Evolutionary conservation across 2,329 filamentous ascomycete species (phyloP).

Genomic region (Parastagonospora nodorum): DNA sequence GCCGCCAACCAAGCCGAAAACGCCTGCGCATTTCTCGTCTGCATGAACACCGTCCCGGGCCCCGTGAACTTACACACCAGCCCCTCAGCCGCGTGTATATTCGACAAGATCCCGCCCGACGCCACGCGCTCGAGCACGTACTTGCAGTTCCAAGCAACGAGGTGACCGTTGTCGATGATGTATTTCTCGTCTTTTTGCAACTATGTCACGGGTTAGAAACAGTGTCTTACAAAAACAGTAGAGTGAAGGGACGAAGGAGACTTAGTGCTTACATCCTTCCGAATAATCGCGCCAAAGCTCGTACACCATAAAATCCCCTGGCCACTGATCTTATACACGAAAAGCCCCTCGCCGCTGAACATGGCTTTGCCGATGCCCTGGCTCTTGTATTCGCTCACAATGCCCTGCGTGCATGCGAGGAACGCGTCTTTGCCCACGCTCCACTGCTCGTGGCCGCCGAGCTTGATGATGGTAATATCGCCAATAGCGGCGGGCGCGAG

Average conservation of each 20-base stretch:
- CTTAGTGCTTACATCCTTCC: slow-evolving; percentile 75
- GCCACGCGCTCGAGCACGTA: slow-evolving; percentile 89
- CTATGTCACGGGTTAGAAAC: slow-evolving; percentile 30
- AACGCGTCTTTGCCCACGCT: slow-evolving; percentile 85
- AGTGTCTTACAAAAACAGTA: not conserved
- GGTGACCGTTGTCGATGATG: slow-evolving; percentile 88
- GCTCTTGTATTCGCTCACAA: slow-evolving; percentile 83
- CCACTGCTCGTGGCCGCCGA: slow-evolving; percentile 77
- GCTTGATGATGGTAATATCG: slow-evolving; percentile 80
- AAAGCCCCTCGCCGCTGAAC: slow-evolving; percentile 91
- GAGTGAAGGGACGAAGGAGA: not conserved
- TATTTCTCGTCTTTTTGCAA: slow-evolving; percentile 76
- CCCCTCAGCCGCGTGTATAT: slow-evolving; percentile 79
- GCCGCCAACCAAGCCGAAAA: slow-evolving; percentile 59
- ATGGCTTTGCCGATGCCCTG: slow-evolving; percentile 88
- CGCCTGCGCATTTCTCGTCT: slow-evolving; percentile 81
- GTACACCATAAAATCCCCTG: slow-evolving; percentile 85
- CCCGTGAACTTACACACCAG: slow-evolving; percentile 91
- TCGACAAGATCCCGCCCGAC: slow-evolving; percentile 91
- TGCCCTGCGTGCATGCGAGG: slow-evolving; percentile 82
- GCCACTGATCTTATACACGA: slow-evolving; percentile 84
- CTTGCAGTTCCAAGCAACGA: slow-evolving; percentile 96
- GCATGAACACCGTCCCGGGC: slow-evolving; percentile 88
- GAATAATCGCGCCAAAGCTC: slow-evolving; percentile 92
- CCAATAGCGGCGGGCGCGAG: slow-evolving; percentile 80